These are phyloP conservation scores for Isoetes engelmannii DNA, from an alignment of 83 land plant species.

Conservation along the genomic window DNA sequence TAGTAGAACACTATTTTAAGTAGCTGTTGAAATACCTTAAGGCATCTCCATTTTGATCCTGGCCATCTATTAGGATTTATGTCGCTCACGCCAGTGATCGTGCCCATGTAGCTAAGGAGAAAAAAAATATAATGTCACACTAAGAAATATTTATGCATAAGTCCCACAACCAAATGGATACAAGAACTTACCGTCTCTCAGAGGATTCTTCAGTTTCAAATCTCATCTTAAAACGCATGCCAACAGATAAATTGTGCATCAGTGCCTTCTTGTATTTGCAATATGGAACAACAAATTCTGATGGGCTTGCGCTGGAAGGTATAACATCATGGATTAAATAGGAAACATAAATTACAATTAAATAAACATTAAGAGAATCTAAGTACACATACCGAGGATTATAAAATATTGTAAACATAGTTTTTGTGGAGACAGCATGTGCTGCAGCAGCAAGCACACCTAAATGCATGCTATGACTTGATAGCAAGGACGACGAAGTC, in stretches of 20 bases:
- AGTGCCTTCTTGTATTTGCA: neutral
- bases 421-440: slow-evolving; percentile 7
- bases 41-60: slow-evolving; percentile 9
- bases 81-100: slow-evolving; percentile 7
- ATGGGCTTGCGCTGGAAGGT: neutral
- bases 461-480: slow-evolving; percentile 9
- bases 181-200: slow-evolving; percentile 9
- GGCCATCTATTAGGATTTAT: slow-evolving; percentile 9
- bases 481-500: slow-evolving; percentile 8
- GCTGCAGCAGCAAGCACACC: slow-evolving; percentile 18
- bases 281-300: neutral
- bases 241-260: neutral
- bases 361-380: neutral
- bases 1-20: neutral
- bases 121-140: neutral
- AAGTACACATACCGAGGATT: slow-evolving; percentile 5
- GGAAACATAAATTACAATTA: neutral
- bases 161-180: neutral
- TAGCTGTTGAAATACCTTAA: neutral
- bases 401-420: slow-evolving; percentile 7
- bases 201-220: slow-evolving; percentile 10
- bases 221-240: slow-evolving; percentile 2
- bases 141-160: neutral
- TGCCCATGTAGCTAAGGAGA: slow-evolving; percentile 12
- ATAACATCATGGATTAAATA: neutral